Percentiles rank a stretch among this genome's conserved stretches.
These are phyloP conservation scores for Neoboletus magnificus DNA, from an alignment of 768 basidiomycete species.

Conservation along the genomic window DNA sequence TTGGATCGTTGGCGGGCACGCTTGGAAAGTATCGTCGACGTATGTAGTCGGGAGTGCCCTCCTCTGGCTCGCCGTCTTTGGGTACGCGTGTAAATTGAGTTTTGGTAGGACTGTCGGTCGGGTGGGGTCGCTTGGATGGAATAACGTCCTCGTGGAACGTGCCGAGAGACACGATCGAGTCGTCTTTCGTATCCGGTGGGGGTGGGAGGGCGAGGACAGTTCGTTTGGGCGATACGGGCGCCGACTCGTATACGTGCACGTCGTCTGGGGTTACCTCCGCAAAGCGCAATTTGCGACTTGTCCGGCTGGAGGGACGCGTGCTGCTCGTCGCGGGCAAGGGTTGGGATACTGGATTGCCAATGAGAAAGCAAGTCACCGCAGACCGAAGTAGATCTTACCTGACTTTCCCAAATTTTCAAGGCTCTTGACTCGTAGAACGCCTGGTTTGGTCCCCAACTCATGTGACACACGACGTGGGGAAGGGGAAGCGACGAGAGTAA, in stretches of 20 bases:
- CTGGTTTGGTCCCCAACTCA: slow-evolving; percentile 18
- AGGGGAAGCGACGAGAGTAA: slow-evolving; percentile 6
- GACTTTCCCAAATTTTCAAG: slow-evolving; percentile 25
- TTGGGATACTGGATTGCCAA: slow-evolving; percentile 32
- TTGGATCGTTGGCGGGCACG: slow-evolving; percentile 64
- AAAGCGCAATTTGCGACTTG: slow-evolving; percentile 62
- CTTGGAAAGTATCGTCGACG: slow-evolving; percentile 80
- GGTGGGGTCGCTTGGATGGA: slow-evolving; percentile 10
- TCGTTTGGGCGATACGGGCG: slow-evolving; percentile 70
- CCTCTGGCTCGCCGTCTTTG: slow-evolving; percentile 41
- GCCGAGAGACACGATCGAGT: slow-evolving; percentile 37
- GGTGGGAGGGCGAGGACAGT: slow-evolving; percentile 52
- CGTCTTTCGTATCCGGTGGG: slow-evolving; percentile 26
- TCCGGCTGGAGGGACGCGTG: slow-evolving; percentile 59
- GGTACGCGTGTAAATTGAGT: not conserved
- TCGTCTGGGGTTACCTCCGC: slow-evolving; percentile 72
- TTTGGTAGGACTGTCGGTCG: not conserved
- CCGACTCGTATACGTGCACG: slow-evolving; percentile 80
- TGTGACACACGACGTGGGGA: slow-evolving; percentile 5
- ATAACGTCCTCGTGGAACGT: slow-evolving; percentile 29
- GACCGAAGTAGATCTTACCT: slow-evolving; percentile 7
- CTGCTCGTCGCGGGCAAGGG: slow-evolving; percentile 45
- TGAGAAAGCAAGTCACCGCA: not conserved
- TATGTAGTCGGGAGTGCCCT: slow-evolving; percentile 81
- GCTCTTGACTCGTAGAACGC: slow-evolving; percentile 30